Percentiles rank a stretch among this genome's conserved stretches.
phyloP scores from a whole-genome alignment of 305 asterid species.

The Fraxinus floribunda region DNA sequence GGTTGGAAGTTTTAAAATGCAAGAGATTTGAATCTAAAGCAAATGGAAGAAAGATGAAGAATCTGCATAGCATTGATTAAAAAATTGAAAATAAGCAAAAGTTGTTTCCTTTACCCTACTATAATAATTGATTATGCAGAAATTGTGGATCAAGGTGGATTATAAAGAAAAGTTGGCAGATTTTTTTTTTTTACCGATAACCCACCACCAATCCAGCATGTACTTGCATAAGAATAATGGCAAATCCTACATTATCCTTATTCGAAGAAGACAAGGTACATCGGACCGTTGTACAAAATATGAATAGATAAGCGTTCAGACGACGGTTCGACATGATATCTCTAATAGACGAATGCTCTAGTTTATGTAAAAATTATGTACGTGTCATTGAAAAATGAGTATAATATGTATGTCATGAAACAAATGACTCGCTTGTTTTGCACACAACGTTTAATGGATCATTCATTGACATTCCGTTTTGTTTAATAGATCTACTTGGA shows the following conservation, averaged over 20 bases:
- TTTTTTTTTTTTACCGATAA: conserved; percentile 19
- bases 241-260: conserved; percentile 26
- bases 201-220: conserved; percentile 43
- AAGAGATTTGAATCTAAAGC: conserved; percentile 41
- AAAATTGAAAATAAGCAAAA: conserved; percentile 28
- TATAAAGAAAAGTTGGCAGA: conserved; percentile 13
- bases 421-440: background rate
- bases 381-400: background rate
- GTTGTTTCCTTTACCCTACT: conserved; percentile 25
- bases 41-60: conserved; percentile 26
- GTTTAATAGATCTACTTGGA: background rate
- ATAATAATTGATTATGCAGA: conserved; percentile 21
- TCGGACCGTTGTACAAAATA: conserved; percentile 3
- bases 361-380: background rate
- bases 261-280: conserved; percentile 31
- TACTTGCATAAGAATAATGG: conserved; percentile 34
- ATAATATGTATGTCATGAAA: background rate
- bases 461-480: background rate
- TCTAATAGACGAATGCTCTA: background rate
- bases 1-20: conserved; percentile 16
- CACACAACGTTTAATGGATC: background rate
- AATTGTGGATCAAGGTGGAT: conserved; percentile 41
- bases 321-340: too few species aligned
- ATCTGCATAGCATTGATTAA: conserved; percentile 36
- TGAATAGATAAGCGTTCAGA: background rate